phyloP scores from a whole-genome alignment of 306 rosid genomes.

The Purshia tridentata region DNA sequence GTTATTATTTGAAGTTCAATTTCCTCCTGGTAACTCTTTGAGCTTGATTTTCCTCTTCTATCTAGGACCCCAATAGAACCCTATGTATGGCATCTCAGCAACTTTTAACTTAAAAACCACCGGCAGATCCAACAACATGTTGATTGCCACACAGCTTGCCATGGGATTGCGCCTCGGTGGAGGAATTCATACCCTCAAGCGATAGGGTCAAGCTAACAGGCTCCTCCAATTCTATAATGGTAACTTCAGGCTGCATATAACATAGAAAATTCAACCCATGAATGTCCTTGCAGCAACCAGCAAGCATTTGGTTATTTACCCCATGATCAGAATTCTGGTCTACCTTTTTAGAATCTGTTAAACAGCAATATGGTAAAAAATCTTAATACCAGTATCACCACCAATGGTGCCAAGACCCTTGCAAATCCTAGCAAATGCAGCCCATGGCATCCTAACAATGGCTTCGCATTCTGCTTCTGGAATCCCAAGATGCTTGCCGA shows the following conservation, averaged over 20 bases:
- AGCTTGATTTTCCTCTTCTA: too few relatives aligned
- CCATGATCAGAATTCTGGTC: too few relatives aligned
- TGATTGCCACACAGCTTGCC: slow-evolving; percentile 42
- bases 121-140: slow-evolving; percentile 37
- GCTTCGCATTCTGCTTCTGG: slow-evolving; percentile 74
- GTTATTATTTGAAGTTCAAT: too few relatives aligned
- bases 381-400: slow-evolving; percentile 60
- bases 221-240: slow-evolving; percentile 54
- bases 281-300: too few relatives aligned
- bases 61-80: slow-evolving; percentile 55
- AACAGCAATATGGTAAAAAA: not conserved
- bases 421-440: slow-evolving; percentile 65
- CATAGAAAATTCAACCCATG: too few relatives aligned
- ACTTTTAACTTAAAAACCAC: slow-evolving; percentile 32
- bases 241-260: slow-evolving; percentile 54
- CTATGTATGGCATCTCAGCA: slow-evolving; percentile 25
- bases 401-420: slow-evolving; percentile 63
- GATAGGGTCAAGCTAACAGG: slow-evolving; percentile 50
- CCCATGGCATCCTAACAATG: slow-evolving; percentile 61
- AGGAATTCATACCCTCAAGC: slow-evolving; percentile 45
- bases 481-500: slow-evolving; percentile 65
- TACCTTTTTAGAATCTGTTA: not conserved
- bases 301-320: too few relatives aligned
- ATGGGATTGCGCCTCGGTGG: slow-evolving; percentile 57
- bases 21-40: too few relatives aligned